These are phyloP conservation scores for Leccinum longicurvipes DNA, from an alignment of 768 basidiomycete genomes.

Conservation along the genomic window DNA sequence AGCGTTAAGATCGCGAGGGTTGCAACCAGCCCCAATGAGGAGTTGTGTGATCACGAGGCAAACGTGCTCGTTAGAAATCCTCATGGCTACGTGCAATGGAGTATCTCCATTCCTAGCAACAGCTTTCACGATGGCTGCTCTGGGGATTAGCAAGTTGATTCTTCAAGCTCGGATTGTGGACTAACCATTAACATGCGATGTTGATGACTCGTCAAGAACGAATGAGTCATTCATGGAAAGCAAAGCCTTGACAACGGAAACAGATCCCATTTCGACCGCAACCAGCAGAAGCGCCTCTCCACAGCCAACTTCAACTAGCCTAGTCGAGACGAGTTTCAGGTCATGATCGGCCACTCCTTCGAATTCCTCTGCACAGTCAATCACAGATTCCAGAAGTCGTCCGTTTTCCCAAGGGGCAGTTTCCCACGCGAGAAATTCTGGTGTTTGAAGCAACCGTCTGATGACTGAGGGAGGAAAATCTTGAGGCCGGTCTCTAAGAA, in stretches of 20 bases:
- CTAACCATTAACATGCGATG: background rate
- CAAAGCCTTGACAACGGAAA: background rate
- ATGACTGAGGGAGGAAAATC: slow-evolving; percentile 1
- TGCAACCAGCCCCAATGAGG: background rate
- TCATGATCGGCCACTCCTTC: background rate
- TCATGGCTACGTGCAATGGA: background rate
- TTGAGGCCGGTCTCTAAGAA: background rate
- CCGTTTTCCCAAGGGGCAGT: background rate
- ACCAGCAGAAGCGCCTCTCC: slow-evolving; percentile 1
- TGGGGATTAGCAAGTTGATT: background rate
- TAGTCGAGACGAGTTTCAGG: background rate
- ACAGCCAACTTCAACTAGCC: background rate
- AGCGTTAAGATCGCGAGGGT: background rate
- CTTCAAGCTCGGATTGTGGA: fast-evolving
- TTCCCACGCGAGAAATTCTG: background rate
- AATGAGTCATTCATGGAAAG: background rate
- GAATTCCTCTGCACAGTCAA: background rate
- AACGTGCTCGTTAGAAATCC: background rate
- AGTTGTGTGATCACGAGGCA: background rate
- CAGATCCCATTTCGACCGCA: slow-evolving; percentile 6
- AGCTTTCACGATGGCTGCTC: background rate
- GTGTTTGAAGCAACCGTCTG: background rate
- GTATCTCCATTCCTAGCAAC: background rate
- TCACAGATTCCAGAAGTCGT: background rate
- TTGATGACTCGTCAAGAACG: no score